A percentile compares a stretch with the other conserved stretches of the same genome.
phyloP scores from a whole-genome alignment of 768 basidiomycete species.

The Asterophora parasitica region DNA sequence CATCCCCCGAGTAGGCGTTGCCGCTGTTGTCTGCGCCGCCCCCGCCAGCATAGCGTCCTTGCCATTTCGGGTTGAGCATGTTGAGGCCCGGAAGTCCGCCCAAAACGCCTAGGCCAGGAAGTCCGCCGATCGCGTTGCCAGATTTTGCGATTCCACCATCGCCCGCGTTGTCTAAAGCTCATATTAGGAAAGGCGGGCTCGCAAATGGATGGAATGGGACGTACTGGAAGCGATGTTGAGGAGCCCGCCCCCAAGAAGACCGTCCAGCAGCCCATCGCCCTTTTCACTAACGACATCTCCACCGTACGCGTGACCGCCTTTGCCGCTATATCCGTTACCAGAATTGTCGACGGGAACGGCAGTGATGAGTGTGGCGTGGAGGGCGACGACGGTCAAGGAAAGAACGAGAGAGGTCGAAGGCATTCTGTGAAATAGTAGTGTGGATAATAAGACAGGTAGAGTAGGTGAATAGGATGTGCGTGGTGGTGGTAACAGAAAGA shows the following conservation, averaged over 20 bases:
- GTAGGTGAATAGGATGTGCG: constrained; percentile 19
- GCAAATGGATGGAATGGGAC: constrained; percentile 6
- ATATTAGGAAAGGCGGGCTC: not conserved
- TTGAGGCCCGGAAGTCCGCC: not conserved
- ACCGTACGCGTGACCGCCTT: constrained; percentile 30
- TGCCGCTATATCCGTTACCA: constrained; percentile 28
- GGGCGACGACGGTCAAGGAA: constrained; percentile 18
- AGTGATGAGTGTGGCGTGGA: constrained; percentile 21
- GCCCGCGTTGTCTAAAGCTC: constrained; percentile 24
- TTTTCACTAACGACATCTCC: constrained; percentile 21
- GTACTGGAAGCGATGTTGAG: constrained; percentile 26
- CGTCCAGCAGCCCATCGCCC: not conserved
- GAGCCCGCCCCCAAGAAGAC: constrained; percentile 13
- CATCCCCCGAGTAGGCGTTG: constrained; percentile 25
- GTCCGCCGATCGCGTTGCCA: constrained; percentile 19
- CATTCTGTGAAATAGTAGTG: constrained; percentile 21
- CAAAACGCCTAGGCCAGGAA: not conserved
- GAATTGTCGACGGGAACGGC: constrained; percentile 25
- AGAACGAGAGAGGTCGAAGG: constrained; percentile 20
- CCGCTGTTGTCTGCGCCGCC: constrained; percentile 15
- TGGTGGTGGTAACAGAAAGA: constrained; percentile 21
- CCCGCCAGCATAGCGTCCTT: constrained; percentile 1
- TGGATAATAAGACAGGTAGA: constrained; percentile 9
- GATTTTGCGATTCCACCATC: constrained; percentile 30
- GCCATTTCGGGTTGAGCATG: constrained; percentile 3